These are phyloP conservation scores for Zymoseptoria brevis DNA, from an alignment of 2,329 filamentous ascomycete species.

Conservation along the genomic window DNA sequence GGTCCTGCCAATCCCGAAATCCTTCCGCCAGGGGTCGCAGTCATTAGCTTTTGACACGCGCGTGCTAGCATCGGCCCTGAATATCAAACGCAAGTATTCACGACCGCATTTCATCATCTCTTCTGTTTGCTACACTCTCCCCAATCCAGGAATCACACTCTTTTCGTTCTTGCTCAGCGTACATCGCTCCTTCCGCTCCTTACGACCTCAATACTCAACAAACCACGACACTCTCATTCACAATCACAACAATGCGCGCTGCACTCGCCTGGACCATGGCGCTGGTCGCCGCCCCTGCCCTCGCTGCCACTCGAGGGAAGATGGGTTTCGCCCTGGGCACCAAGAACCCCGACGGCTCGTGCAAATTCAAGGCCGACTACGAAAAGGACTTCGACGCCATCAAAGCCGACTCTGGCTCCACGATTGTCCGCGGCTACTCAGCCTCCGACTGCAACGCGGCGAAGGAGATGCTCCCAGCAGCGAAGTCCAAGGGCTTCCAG, in stretches of 20 bases:
- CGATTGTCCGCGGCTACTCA: conserved; percentile 58
- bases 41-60: not conserved
- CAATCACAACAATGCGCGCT: conserved; percentile 19
- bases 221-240: not conserved
- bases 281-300: conserved; percentile 18
- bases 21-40: not conserved
- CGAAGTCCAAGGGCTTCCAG: conserved; percentile 56
- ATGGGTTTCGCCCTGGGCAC: conserved; percentile 61
- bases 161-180: not conserved
- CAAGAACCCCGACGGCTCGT: conserved; percentile 49
- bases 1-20: not conserved
- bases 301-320: conserved; percentile 36
- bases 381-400: conserved; percentile 58
- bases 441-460: conserved; percentile 59
- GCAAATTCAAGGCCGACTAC: conserved; percentile 58
- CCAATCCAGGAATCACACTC: not conserved
- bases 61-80: not conserved
- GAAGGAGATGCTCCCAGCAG: conserved; percentile 56
- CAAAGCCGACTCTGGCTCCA: conserved; percentile 42
- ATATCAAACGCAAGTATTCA: not conserved
- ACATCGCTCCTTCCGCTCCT: not conserved
- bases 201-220: not conserved
- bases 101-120: not conserved
- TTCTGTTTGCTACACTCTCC: not conserved
- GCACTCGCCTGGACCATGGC: conserved; percentile 20